Evolutionary conservation across 352 stramenopile genomes (phyloP).

Genomic region (Pythium angustatum): DNA sequence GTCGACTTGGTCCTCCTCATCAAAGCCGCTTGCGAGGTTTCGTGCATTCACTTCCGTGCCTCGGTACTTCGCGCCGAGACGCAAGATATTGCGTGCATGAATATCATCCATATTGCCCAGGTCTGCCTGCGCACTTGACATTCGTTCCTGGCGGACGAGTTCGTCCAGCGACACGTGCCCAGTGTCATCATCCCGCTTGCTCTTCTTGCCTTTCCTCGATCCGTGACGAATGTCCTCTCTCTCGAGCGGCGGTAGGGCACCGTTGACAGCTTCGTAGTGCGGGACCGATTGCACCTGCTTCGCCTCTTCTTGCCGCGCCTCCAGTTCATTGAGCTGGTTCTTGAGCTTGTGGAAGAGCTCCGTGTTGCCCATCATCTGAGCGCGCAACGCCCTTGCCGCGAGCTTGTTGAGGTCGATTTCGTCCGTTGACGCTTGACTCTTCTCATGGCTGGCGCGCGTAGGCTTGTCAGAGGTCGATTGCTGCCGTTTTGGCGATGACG

Average conservation of each 20-base stretch:
- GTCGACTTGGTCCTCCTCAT: conserved; percentile 80
- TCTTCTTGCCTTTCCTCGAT: conserved; percentile 69
- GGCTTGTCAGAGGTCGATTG: background rate
- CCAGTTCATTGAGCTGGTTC: conserved; percentile 79
- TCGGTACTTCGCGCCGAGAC: conserved; percentile 71
- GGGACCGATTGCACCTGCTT: conserved; percentile 44
- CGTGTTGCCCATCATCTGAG: conserved; percentile 85
- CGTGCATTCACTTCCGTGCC: conserved; percentile 60
- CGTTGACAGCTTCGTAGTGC: conserved; percentile 58
- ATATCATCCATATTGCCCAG: conserved; percentile 70
- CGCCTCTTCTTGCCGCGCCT: conserved; percentile 54
- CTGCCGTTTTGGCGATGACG: background rate
- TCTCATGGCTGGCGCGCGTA: background rate
- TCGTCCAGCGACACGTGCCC: conserved; percentile 56
- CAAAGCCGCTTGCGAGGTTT: conserved; percentile 76
- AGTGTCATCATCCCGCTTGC: conserved; percentile 27
- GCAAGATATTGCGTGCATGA: conserved; percentile 72
- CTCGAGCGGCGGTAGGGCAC: conserved; percentile 65
- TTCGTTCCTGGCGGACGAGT: conserved; percentile 75
- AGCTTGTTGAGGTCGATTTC: conserved; percentile 76
- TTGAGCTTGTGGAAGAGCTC: conserved; percentile 72
- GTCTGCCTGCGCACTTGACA: conserved; percentile 45
- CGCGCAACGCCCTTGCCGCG: conserved; percentile 68
- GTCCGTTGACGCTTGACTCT: background rate
- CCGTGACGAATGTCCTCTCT: conserved; percentile 67